Base-by-base conservation (phyloP, 2,329 filamentous ascomycete genomes). In the Hortaea sp. region DNA sequence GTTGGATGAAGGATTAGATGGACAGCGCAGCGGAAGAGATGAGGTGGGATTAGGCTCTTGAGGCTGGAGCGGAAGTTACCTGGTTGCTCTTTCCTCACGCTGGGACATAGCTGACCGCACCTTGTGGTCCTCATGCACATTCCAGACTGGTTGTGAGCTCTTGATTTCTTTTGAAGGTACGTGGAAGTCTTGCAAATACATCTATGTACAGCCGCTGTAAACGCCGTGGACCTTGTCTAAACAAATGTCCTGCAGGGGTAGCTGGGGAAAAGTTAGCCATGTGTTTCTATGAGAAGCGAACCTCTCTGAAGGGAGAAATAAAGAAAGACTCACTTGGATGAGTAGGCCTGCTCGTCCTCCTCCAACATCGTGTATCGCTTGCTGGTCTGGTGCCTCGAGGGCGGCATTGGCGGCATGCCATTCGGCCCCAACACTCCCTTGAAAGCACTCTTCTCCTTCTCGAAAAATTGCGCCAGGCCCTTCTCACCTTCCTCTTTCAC, bases 381-480 rank as follows among this genome's bases (percentile, higher is more conserved):
- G 71, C 79, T 79, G 51, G 72, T 64, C 39, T 75, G 74, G 54
- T 67, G 78, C 66, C 81, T 69, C n/a, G 85, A 82, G 59, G 81
- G 81, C 11, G 90, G 92, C 60, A 85, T 69, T n/a, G 92, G 92
- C 47, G 92, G 92, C 67, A 98, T 67, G 1, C 90, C 89, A 58
- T 84, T 75, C 39, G 84, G 75, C 43, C 85, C 81, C 52, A 95
- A 66, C 47, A 89, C 78, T 53, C 73, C 71, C 57, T 74, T 68
- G 34, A 65, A 69, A 38, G 72, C 69, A 35, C 64, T 69, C 56
- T 69, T 74, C 56, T 80, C 77, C 66, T 79, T 79, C 71, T 85
- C 77, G 50, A 95, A 83, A 52, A 81, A 84, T 45, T 78, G 77
- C 32, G 85, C 81, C 51, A 97, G 68, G 0, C 85, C 78, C 57